Evolutionary conservation across 495 filamentous ascomycete species (phyloP), one percentile per base, ranked within the genome.

Genomic region (Talaromyces adpressus): DNA sequence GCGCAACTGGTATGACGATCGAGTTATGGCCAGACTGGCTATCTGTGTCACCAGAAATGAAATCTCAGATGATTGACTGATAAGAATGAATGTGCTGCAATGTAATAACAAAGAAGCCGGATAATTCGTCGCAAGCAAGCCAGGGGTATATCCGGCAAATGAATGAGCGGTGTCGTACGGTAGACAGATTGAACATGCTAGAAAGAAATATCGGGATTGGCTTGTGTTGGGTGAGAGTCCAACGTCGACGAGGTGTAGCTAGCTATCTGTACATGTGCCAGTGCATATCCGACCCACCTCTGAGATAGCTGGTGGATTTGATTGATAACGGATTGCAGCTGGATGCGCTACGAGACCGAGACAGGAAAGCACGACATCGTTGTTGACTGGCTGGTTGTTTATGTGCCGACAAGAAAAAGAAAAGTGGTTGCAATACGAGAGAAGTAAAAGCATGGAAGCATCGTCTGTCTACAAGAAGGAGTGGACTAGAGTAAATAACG

Each of bases 191-290:
- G 30, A 29, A 32, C 56, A 58, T 58, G 56, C 56, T 36, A 32
- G 56, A 58, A 58, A 7, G 29, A 20, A 20, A 29, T 18, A n/a
- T 18, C 56, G 29, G 56, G 56, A 58, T 58, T 58, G 56, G 56
- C 29, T 22, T 36, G 29, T 25, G 20, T 56, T 9, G 23, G 18
- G 47, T 6, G 47, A n/a, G 47, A 22, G 14, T 22, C 20, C 20
- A 16, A 41, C 36, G n/a, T 6, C 4, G 34, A 14, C 56, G 29
- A 11, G 30, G 56, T 58, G 14, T 58, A 36, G n/a, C 18, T 57
- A 36, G 27, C 27, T 18, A 36, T 58, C 27, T 25, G 11, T 58
- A 1, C 23, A 20, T 20, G 29, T 20, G 22, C n/a, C n/a, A 12
- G 52, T 22, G 22, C 52, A 14, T 56, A 30, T 30, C 54, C 27